These are phyloP conservation scores for Irpex rosettiformis DNA, from an alignment of 1,284 basidiomycete species.

Conservation along the genomic window DNA sequence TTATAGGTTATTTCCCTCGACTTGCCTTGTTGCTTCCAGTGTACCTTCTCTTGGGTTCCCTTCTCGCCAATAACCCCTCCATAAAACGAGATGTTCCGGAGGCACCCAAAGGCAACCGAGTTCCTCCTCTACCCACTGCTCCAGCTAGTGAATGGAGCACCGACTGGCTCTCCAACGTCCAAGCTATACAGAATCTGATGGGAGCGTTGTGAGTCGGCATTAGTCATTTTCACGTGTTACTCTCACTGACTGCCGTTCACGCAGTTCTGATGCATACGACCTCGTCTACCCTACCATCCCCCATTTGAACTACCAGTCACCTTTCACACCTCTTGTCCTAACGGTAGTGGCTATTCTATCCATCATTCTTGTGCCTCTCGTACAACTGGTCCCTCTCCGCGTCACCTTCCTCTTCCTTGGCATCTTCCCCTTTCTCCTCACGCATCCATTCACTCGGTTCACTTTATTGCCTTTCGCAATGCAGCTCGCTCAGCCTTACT, in stretches of 20 bases:
- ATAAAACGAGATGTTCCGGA: constrained; percentile 13
- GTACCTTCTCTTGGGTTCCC: constrained; percentile 45
- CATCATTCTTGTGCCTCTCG: constrained; percentile 44
- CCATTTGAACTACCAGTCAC: constrained; percentile 47
- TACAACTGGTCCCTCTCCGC: constrained; percentile 53
- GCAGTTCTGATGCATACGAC: constrained; percentile 45
- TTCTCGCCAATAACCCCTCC: constrained; percentile 55
- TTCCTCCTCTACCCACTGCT: constrained; percentile 36
- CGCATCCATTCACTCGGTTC: constrained; percentile 46
- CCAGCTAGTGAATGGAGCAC: constrained; percentile 49
- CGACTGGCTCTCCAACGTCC: constrained; percentile 75
- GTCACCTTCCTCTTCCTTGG: constrained; percentile 53
- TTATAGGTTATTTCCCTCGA: constrained; percentile 63
- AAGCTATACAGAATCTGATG: constrained; percentile 81
- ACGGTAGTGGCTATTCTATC: constrained; percentile 41
- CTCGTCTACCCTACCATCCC: constrained; percentile 31
- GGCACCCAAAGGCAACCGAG: constrained; percentile 17
- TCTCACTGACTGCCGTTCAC: not conserved
- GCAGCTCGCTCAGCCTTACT: constrained; percentile 19
- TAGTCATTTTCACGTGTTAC: not conserved
- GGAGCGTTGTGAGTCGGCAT: constrained; percentile 53
- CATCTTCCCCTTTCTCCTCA: constrained; percentile 46
- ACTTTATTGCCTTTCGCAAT: constrained; percentile 28
- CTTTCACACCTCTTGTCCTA: constrained; percentile 53
- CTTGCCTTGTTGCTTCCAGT: constrained; percentile 66